Percentiles rank a stretch among this genome's conserved stretches.
Conservation (phyloP, 768 basidiomycete species). For the Leccinum subtestaceum region DNA sequence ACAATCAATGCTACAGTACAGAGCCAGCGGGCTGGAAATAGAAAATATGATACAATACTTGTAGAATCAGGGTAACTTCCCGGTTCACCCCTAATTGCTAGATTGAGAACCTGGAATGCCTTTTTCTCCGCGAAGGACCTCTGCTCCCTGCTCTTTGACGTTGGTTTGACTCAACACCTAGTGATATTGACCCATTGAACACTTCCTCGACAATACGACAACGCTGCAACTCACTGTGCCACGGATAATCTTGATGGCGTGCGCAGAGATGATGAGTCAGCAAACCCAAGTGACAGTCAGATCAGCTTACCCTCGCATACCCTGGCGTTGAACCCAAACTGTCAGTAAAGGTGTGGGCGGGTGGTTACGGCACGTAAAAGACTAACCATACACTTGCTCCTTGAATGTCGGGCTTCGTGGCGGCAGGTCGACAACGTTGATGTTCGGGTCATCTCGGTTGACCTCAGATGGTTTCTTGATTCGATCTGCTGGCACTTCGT, state of each 20-base stretch:
- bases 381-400: conserved; percentile 54
- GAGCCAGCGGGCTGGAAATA: not conserved
- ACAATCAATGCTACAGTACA: conserved; percentile 5
- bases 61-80: not conserved
- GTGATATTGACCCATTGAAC: not conserved
- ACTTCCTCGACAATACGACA: conserved; percentile 2
- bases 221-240: conserved; percentile 25
- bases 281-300: not conserved
- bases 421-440: conserved; percentile 25
- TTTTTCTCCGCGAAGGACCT: conserved; percentile 51
- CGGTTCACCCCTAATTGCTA: conserved; percentile 14
- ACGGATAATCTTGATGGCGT: conserved; percentile 24
- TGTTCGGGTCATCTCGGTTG: conserved; percentile 23
- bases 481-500: conserved; percentile 30
- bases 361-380: not conserved
- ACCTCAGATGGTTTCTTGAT: conserved; percentile 21
- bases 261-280: conserved; percentile 1
- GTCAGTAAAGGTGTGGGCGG: not conserved
- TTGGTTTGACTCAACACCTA: conserved; percentile 34
- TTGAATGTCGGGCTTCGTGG: conserved; percentile 48
- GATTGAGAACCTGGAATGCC: conserved; percentile 32
- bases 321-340: conserved; percentile 15
- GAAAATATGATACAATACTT: not conserved
- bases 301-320: conserved; percentile 27
- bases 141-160: conserved; percentile 51